A percentile compares a stretch with the other conserved stretches of the same genome.
Conservation (phyloP, 73 alveolate species). For the Diophrys appendiculata region DNA sequence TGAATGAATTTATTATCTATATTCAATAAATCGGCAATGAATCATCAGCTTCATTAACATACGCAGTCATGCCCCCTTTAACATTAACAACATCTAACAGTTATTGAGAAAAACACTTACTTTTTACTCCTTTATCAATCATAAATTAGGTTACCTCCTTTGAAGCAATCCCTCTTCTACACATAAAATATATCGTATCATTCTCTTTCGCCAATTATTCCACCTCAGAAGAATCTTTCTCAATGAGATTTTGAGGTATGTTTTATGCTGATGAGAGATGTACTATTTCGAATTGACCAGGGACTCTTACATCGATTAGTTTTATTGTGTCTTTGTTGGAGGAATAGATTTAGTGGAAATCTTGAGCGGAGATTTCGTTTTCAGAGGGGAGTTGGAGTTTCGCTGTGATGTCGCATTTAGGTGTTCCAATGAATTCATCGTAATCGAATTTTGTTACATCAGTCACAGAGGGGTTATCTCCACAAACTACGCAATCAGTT, state of each 20-base stretch:
- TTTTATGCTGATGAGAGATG: slow-evolving; percentile 57
- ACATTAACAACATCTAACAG: slow-evolving; percentile 43
- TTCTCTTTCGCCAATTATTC: slow-evolving; percentile 4
- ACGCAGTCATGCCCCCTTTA: slow-evolving; percentile 44
- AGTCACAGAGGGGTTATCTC: slow-evolving; percentile 61
- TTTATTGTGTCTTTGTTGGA: slow-evolving; percentile 20
- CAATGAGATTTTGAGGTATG: slow-evolving; percentile 42
- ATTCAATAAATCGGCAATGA: slow-evolving; percentile 42
- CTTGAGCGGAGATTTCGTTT: slow-evolving; percentile 40
- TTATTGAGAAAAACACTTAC: too few relatives aligned
- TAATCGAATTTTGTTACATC: slow-evolving; percentile 61
- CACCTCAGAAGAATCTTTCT: not conserved
- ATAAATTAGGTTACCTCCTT: slow-evolving; percentile 56
- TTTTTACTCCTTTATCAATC: slow-evolving; percentile 17
- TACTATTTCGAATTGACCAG: slow-evolving; percentile 56
- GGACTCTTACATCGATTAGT: slow-evolving; percentile 72
- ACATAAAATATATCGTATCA: slow-evolving; percentile 57
- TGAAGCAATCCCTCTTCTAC: slow-evolving; percentile 75
- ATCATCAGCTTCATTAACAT: slow-evolving; percentile 8
- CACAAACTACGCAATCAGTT: slow-evolving; percentile 77
- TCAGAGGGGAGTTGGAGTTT: slow-evolving; percentile 27
- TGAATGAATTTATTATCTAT: too few relatives aligned
- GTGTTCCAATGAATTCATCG: slow-evolving; percentile 62
- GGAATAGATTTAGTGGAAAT: slow-evolving; percentile 28
- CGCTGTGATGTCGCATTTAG: slow-evolving; percentile 27